Conservation (phyloP, 1,284 basidiomycete species). For the Vanrija sp. region DNA sequence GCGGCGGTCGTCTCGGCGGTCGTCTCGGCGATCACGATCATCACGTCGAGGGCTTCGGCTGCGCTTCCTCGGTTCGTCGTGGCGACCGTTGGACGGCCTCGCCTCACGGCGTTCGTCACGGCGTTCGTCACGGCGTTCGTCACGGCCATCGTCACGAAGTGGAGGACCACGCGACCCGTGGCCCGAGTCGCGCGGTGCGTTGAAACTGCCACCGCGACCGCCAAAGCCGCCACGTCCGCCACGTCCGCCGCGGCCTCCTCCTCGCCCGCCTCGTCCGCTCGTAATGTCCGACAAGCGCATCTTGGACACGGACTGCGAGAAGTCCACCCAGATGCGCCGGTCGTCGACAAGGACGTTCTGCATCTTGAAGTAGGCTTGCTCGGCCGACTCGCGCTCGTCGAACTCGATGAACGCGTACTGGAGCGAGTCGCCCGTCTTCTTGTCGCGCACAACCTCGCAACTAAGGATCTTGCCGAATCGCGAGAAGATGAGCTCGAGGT, state of each 20-base stretch:
- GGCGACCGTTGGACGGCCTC: constrained; percentile 21
- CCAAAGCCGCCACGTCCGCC: constrained; percentile 27
- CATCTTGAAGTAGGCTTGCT: constrained; percentile 99
- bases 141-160: constrained; percentile 9
- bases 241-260: constrained; percentile 16
- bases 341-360: constrained; percentile 99
- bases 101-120: constrained; percentile 8
- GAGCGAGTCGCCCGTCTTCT: constrained; percentile 89
- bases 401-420: constrained; percentile 99
- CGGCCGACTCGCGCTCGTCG: constrained; percentile 85
- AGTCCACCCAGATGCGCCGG: constrained; percentile 97
- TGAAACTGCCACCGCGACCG: constrained; percentile 20
- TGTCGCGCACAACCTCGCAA: constrained; percentile 95
- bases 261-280: constrained; percentile 30
- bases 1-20: constrained; percentile 2
- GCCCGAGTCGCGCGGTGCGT: constrained; percentile 11
- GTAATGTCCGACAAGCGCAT: constrained; percentile 52
- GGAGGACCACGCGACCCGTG: constrained; percentile 7
- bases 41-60: constrained; percentile 19
- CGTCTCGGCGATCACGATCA: constrained; percentile 8
- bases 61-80: constrained; percentile 14
- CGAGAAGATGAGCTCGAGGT: constrained; percentile 95
- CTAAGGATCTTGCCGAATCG: constrained; percentile 92
- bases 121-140: constrained; percentile 5
- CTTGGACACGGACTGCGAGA: constrained; percentile 82